These are phyloP conservation scores for Glaciozyma martinii DNA, from an alignment of 768 basidiomycete genomes.

Conservation along the genomic window DNA sequence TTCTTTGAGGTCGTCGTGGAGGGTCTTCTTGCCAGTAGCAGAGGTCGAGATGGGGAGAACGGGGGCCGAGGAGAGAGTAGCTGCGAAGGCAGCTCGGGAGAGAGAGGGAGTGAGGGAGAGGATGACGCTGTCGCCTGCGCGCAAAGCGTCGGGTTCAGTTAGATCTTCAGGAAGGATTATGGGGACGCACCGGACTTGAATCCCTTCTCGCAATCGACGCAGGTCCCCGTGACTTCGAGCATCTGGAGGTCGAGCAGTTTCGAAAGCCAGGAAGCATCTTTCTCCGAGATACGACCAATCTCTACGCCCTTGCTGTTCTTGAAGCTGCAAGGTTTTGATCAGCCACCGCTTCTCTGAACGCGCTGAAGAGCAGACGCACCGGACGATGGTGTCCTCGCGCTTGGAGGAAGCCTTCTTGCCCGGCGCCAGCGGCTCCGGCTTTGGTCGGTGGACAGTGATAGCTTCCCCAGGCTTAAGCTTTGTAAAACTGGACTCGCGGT, in stretches of 20 bases:
- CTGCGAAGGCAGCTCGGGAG: conserved; percentile 56
- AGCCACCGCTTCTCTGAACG: too few relatives aligned
- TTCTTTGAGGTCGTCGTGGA: conserved; percentile 70
- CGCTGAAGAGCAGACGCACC: conserved; percentile 8
- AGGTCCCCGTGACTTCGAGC: conserved; percentile 6
- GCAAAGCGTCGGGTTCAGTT: conserved; percentile 54
- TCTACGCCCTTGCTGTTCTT: conserved; percentile 44
- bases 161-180: neutral
- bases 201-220: neutral
- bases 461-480: conserved; percentile 13
- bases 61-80: conserved; percentile 7
- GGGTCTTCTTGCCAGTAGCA: conserved; percentile 21
- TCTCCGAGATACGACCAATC: conserved; percentile 65
- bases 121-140: conserved; percentile 69
- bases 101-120: conserved; percentile 67
- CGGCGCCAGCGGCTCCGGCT: neutral
- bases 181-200: conserved; percentile 18
- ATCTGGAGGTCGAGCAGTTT: conserved; percentile 55
- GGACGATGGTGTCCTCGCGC: conserved; percentile 27
- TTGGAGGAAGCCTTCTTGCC: conserved; percentile 13
- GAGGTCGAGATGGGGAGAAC: neutral
- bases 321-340: too few relatives aligned
- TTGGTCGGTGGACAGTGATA: conserved; percentile 5
- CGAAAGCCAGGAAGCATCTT: conserved; percentile 62
- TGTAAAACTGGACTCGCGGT: neutral